Evolutionary conservation across 192 early-diverging fungal genomes (phyloP).

Genomic region (Gonapodya sp.): DNA sequence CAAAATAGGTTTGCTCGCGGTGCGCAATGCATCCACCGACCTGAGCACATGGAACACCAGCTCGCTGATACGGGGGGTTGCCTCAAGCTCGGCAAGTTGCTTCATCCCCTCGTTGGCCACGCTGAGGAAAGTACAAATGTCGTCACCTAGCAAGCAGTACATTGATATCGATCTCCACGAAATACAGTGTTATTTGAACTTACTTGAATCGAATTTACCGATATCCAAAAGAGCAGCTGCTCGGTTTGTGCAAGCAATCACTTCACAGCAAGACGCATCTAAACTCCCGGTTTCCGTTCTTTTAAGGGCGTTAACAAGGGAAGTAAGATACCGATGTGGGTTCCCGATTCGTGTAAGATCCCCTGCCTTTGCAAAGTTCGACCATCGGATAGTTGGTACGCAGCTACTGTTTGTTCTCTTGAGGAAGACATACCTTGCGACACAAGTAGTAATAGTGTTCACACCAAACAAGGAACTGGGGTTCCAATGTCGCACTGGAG

Average conservation of each 20-base stretch:
- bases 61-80: background rate
- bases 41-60: background rate
- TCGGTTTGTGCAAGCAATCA: background rate
- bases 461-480: background rate
- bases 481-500: background rate
- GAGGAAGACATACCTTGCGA: background rate
- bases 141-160: background rate
- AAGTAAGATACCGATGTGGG: background rate
- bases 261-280: background rate
- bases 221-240: background rate
- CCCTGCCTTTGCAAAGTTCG: background rate
- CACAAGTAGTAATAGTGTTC: background rate
- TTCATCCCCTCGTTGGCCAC: background rate
- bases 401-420: background rate
- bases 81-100: background rate
- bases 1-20: background rate
- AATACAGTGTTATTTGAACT: background rate
- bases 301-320: background rate
- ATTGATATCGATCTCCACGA: background rate
- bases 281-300: background rate
- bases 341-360: background rate
- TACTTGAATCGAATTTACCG: background rate
- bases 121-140: background rate
- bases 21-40: background rate
- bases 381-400: no score